phyloP scores from a whole-genome alignment of 1,284 basidiomycete genomes.

The Puccinia brachypodii region DNA sequence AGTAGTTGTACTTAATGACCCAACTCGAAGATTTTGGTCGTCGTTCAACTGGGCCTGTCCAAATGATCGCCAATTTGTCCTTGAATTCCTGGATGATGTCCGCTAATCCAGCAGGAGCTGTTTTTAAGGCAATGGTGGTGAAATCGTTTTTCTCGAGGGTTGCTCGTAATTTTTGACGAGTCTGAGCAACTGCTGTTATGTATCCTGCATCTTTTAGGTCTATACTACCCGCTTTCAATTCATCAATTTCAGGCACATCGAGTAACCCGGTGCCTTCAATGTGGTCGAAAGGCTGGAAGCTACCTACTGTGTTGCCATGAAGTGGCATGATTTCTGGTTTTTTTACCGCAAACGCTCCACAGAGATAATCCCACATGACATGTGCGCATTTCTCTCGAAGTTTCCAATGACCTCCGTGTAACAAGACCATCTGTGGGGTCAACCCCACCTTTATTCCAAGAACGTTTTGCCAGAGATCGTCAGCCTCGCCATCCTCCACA shows the following conservation, averaged over 20 bases:
- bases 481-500: slow-evolving; percentile 20
- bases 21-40: background rate
- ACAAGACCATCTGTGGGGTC: background rate
- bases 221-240: background rate
- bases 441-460: background rate
- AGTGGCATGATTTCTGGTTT: background rate
- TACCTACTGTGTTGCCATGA: background rate
- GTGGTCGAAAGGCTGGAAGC: background rate
- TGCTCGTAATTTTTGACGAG: background rate
- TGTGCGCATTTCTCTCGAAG: background rate
- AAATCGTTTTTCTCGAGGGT: slow-evolving; percentile 13
- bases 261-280: background rate
- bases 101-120: background rate
- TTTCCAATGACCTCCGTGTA: slow-evolving; percentile 5
- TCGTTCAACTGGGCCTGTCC: slow-evolving; percentile 11
- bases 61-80: slow-evolving; percentile 16
- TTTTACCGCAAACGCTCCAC: background rate
- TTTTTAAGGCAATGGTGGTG: slow-evolving; percentile 12
- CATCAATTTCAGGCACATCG: background rate
- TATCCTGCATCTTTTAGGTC: background rate
- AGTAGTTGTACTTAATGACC: background rate
- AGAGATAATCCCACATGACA: background rate
- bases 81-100: slow-evolving; percentile 9
- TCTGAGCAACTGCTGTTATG: background rate
- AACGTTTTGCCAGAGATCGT: slow-evolving; percentile 14